Evolutionary conservation across 2,329 filamentous ascomycete genomes (phyloP).

Genomic region (Graphilbum fragrans): DNA sequence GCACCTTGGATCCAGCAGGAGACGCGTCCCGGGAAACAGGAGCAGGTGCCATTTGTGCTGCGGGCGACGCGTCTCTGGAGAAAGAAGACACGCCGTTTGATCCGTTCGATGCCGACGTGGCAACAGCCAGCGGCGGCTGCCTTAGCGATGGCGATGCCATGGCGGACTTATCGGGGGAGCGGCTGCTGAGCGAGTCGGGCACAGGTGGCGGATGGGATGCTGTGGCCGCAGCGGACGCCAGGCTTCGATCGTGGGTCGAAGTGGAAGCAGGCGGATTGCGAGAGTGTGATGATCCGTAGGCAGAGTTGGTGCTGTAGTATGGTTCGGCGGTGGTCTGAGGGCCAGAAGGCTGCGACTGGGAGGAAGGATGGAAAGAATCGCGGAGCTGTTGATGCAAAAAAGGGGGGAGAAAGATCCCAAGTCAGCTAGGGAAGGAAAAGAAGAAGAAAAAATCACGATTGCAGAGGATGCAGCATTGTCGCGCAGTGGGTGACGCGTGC

Average conservation of each 20-base stretch:
- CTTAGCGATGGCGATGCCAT: constrained; percentile 36
- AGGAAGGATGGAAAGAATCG: constrained; percentile 37
- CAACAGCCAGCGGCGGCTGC: constrained; percentile 25
- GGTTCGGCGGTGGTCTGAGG: constrained; percentile 16
- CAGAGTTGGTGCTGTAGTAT: constrained; percentile 34
- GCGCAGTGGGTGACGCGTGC: no score
- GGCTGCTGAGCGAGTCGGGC: constrained; percentile 13
- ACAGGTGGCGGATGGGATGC: background rate
- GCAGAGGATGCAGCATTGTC: no score
- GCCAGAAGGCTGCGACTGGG: constrained; percentile 13
- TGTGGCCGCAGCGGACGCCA: background rate
- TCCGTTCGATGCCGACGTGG: constrained; percentile 28
- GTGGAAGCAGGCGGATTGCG: constrained; percentile 15
- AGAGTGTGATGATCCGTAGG: constrained; percentile 36
- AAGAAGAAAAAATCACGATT: background rate
- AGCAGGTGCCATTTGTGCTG: no score
- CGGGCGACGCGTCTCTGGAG: constrained; percentile 26
- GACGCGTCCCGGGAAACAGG: constrained; percentile 26
- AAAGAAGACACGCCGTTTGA: constrained; percentile 27
- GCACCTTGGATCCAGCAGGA: constrained; percentile 26
- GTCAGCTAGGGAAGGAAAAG: background rate
- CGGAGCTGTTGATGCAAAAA: constrained; percentile 25
- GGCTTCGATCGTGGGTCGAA: background rate
- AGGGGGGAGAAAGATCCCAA: constrained; percentile 2
- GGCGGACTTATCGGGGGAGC: constrained; percentile 24